A percentile compares a stretch with the other conserved stretches of the same genome.
These are phyloP conservation scores for Xylaria hypoxylon DNA, from an alignment of 2,329 filamentous ascomycete genomes.

Conservation along the genomic window DNA sequence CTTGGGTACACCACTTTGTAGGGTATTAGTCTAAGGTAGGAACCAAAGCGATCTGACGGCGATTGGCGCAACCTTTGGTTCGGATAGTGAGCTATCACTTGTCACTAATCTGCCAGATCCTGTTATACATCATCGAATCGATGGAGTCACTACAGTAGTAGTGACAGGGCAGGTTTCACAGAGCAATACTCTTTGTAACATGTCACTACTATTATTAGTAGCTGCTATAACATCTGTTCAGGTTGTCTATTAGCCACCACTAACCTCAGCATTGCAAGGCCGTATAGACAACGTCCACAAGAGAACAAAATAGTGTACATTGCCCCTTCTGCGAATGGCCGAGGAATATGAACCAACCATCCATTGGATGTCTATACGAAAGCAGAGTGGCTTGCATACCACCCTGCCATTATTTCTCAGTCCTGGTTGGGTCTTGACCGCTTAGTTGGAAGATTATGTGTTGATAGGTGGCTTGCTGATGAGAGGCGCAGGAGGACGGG, in stretches of 20 bases:
- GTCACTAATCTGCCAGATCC: slow-evolving; percentile 36
- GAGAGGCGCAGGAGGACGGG: slow-evolving; percentile 20
- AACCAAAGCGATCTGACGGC: slow-evolving; percentile 34
- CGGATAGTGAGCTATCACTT: slow-evolving; percentile 29
- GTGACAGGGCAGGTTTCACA: slow-evolving; percentile 27
- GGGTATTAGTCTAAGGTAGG: slow-evolving; percentile 39
- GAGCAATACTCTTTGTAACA: slow-evolving; percentile 14
- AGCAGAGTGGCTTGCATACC: slow-evolving; percentile 38
- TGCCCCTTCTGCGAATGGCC: slow-evolving; percentile 19
- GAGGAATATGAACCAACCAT: slow-evolving; percentile 16
- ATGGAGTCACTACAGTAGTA: slow-evolving; percentile 13
- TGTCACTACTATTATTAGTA: slow-evolving; percentile 4
- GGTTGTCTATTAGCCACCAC: neutral
- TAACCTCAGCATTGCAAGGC: neutral
- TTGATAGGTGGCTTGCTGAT: slow-evolving; percentile 32
- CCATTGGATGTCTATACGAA: slow-evolving; percentile 6
- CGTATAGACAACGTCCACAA: neutral
- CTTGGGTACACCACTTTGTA: slow-evolving; percentile 23
- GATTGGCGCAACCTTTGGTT: slow-evolving; percentile 21
- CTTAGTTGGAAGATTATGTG: slow-evolving; percentile 12
- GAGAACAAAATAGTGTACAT: neutral
- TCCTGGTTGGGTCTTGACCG: slow-evolving; percentile 23
- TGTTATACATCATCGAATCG: slow-evolving; percentile 30
- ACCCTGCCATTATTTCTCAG: slow-evolving; percentile 18
- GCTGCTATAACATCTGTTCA: neutral